Percentiles rank a stretch among this genome's conserved stretches.
Evolutionary conservation across 2,329 filamentous ascomycete genomes (phyloP).

Genomic region (Aspergillus quadricinctus): DNA sequence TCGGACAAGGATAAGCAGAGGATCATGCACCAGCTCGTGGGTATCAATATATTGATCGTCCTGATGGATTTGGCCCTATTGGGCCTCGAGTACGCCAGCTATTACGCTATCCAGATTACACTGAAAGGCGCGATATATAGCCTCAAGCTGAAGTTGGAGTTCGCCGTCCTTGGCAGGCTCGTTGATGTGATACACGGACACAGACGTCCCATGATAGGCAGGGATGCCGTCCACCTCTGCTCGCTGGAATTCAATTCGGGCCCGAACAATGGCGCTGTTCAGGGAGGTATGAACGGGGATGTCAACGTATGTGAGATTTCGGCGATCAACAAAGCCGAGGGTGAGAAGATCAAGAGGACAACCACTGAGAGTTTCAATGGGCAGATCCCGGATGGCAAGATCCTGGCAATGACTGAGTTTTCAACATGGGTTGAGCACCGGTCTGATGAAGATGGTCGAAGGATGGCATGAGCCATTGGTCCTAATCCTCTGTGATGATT

Average conservation of each 20-base stretch:
- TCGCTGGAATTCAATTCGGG: slow-evolving; percentile 11
- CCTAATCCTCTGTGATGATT: background rate
- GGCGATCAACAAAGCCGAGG: background rate
- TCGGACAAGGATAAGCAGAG: slow-evolving; percentile 26
- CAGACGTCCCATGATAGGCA: slow-evolving; percentile 17
- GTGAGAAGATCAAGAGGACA: background rate
- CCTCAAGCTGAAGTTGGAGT: slow-evolving; percentile 50
- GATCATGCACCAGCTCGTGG: slow-evolving; percentile 44
- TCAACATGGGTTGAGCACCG: slow-evolving; percentile 18
- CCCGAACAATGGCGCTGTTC: slow-evolving; percentile 5
- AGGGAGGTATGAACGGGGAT: slow-evolving; percentile 4
- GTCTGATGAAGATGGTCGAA: background rate
- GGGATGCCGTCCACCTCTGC: slow-evolving; percentile 21
- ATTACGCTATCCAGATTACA: slow-evolving; percentile 39
- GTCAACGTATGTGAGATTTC: background rate
- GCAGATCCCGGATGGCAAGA: slow-evolving; percentile 15
- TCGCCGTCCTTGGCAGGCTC: slow-evolving; percentile 49
- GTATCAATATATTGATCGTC: slow-evolving; percentile 45
- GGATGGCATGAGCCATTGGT: background rate
- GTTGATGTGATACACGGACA: slow-evolving; percentile 36
- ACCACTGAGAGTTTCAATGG: background rate
- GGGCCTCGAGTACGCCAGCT: slow-evolving; percentile 37
- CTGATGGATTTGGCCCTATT: slow-evolving; percentile 43
- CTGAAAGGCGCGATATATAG: slow-evolving; percentile 39
- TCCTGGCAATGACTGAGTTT: slow-evolving; percentile 19